Percentiles rank a stretch among this genome's conserved stretches.
Evolutionary conservation across 2,329 filamentous ascomycete species (phyloP).

Genomic region (Arthrobotrys musiformis): DNA sequence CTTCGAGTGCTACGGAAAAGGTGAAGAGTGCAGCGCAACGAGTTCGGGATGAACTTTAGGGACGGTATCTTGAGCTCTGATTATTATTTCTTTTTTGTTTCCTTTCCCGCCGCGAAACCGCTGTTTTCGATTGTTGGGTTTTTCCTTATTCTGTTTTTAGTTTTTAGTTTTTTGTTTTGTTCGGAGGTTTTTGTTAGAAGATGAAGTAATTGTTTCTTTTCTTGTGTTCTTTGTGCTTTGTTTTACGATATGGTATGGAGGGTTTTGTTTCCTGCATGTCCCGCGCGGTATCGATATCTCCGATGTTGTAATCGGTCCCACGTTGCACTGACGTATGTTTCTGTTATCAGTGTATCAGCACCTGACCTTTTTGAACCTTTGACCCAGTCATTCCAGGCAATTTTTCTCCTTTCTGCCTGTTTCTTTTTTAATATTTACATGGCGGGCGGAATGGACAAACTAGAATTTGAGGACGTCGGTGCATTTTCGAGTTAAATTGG

Average conservation of each 20-base stretch:
- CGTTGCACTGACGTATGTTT: not conserved
- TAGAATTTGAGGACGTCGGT: not conserved
- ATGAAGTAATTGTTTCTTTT: not conserved
- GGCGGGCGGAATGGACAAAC: constrained; percentile 1
- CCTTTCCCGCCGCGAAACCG: not conserved
- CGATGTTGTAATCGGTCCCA: constrained; percentile 11
- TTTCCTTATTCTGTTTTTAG: not conserved
- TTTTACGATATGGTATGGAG: not conserved
- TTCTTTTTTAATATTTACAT: too few species aligned
- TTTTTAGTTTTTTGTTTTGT: constrained; percentile 28
- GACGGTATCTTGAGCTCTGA: constrained; percentile 25
- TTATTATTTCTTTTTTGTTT: not conserved
- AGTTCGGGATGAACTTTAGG: constrained; percentile 58
- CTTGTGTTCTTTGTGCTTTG: not conserved
- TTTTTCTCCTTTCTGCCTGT: not conserved
- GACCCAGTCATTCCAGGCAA: not conserved
- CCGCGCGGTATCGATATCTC: constrained; percentile 1
- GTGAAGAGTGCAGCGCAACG: constrained; percentile 58
- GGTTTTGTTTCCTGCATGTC: not conserved
- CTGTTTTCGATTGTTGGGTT: constrained; percentile 24
- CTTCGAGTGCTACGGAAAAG: constrained; percentile 63
- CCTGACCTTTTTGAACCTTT: constrained; percentile 2
- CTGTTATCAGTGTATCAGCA: constrained; percentile 12
- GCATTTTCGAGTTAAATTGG: constrained; percentile 22
- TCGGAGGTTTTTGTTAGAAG: not conserved